These are phyloP conservation scores for Trichocomaceae sp. DNA, from an alignment of 2,329 filamentous ascomycete species.

Conservation along the genomic window DNA sequence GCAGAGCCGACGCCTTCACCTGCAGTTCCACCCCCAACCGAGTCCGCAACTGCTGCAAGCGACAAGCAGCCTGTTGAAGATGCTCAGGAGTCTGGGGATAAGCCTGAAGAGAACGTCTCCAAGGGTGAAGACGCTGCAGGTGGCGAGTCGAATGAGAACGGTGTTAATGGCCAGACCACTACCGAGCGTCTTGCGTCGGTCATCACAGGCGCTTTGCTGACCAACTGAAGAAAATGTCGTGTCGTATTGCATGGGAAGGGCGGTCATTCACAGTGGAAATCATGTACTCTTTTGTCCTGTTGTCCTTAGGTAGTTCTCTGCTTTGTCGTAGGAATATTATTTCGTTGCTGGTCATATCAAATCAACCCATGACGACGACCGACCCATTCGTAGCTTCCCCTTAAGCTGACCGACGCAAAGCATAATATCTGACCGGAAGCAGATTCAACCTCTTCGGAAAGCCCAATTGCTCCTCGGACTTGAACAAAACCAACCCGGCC, in stretches of 20 bases:
- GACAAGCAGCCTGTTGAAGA: background rate
- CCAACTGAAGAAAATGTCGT: background rate
- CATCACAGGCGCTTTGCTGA: background rate
- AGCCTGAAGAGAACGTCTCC: background rate
- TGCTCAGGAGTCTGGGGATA: background rate
- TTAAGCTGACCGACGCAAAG: slow-evolving; percentile 53
- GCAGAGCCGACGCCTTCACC: background rate
- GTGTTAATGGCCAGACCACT: slow-evolving; percentile 3
- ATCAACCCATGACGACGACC: no score
- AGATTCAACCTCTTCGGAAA: slow-evolving; percentile 57
- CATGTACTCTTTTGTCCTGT: background rate
- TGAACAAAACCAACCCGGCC: slow-evolving; percentile 62
- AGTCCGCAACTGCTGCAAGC: background rate
- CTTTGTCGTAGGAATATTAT: background rate
- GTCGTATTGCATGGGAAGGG: background rate
- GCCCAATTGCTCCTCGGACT: slow-evolving; percentile 65
- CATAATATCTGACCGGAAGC: slow-evolving; percentile 72
- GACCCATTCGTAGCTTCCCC: no score
- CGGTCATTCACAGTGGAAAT: background rate
- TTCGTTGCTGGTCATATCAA: background rate
- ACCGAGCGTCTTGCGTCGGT: slow-evolving; percentile 7
- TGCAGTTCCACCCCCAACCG: background rate
- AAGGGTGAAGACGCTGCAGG: background rate
- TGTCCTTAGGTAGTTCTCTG: background rate
- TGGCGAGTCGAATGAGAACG: background rate